A percentile compares a stretch with the other conserved stretches of the same genome.
Evolutionary conservation across 176 grass and related monocot genomes (phyloP).

Genomic region (Saccharum spontaneum): DNA sequence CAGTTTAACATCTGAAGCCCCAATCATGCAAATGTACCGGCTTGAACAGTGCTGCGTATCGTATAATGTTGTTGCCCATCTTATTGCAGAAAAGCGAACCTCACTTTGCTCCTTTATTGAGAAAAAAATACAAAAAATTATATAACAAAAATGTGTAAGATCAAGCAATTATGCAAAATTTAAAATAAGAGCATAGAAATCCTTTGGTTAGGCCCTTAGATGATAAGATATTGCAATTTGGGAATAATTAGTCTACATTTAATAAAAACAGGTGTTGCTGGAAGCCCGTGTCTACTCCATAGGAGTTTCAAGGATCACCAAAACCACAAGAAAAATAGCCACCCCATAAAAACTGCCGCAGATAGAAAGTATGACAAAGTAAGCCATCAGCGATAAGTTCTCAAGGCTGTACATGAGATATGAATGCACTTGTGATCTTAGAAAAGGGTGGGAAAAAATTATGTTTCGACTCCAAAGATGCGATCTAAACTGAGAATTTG

Average conservation of each 20-base stretch:
- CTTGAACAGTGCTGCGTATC: conserved; percentile 75
- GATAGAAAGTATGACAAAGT: not conserved
- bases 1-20: conserved; percentile 80
- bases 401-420: not conserved
- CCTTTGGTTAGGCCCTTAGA: conserved; percentile 10
- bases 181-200: conserved; percentile 16
- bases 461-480: not conserved
- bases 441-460: not conserved
- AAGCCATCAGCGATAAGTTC: not conserved
- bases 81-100: conserved; percentile 86
- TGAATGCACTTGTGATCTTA: not conserved
- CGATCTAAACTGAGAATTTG: not conserved
- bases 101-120: conserved; percentile 83
- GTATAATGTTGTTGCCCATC: conserved; percentile 88
- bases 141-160: conserved; percentile 20
- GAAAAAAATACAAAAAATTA: conserved; percentile 7
- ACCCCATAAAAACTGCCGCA: not conserved
- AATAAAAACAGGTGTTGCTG: conserved; percentile 13
- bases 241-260: conserved; percentile 1
- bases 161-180: conserved; percentile 35
- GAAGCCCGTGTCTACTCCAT: not conserved
- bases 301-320: conserved; percentile 1
- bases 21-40: conserved; percentile 95
- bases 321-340: conserved; percentile 22
- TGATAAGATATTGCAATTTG: conserved; percentile 11